Evolutionary conservation across 2,329 filamentous ascomycete species (phyloP), one percentile per base, ranked within the genome.

Genomic region (Immersiporthe knoxdaviesiana): DNA sequence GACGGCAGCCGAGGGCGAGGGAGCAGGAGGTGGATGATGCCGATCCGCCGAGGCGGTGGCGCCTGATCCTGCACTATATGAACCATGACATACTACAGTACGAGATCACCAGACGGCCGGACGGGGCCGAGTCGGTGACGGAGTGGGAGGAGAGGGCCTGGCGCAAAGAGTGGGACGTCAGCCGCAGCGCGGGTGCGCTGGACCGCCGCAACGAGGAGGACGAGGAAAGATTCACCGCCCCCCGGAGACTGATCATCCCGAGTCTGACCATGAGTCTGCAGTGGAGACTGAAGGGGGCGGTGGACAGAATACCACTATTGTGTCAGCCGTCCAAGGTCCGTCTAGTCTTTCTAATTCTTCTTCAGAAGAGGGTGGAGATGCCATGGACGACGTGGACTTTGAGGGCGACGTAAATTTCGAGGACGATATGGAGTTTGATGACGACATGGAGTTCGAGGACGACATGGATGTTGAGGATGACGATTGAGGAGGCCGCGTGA

Each of bases 71-170:
- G 78, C 89, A 92, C 76, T 94, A 91, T 76, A 84, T 85, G 69
- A 88, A 93, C 77, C 88, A 92, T 74, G 86, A 87, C 1, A 85
- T 94, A 37, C 75, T 93, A 72, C 90, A 86, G 69, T 94, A 93
- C 79, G 89, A 92, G 77, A 78, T 93, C 66, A 32, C 58, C 10
- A 58, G 47, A 69, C 74, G 66, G 65, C 68, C 21, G 65, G 68
- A 27, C 67, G 70, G 16, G 16, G 12, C 61, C 8, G 61, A 63
- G n/a, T 18, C 61, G 7, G 37, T 11, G 10, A 59, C 52, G 39
- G 37, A 16, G 37, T 65, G 63, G 63, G 63, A 65, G 54, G 30
- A 27, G 52, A 65, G 63, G 54, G 50, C 63, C 27, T 58, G 52
- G 37, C 52, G 52, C 24, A 65, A 47, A 35, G 50, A 65, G 52